Evolutionary conservation across 768 basidiomycete genomes (phyloP), one percentile per base, ranked within the genome.

Genomic region (Panellus pusillus): DNA sequence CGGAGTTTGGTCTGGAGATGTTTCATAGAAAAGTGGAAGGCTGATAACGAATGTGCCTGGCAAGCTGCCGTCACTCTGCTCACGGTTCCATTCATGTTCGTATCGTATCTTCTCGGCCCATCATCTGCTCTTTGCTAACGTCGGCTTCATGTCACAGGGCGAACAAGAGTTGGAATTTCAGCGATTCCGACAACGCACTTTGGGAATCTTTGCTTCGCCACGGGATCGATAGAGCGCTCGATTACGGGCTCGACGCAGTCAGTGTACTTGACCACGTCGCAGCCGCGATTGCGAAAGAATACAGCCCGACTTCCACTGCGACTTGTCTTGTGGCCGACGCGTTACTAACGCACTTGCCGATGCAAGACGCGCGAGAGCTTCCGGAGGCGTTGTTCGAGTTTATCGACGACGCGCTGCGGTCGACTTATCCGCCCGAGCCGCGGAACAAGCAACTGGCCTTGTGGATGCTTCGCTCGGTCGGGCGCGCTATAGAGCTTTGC

Each of bases 361-460:
- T 79, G 52, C 60, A 70, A 4, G 80, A 82, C 4, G 69, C 76
- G 35, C 75, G 78, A 20, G 76, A 80, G 17, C 65, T 86, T 1
- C 87, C 89, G 3, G 67, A 70, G 13, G 64, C 69, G 19, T 63
- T 90, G 14, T 66, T 89, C 27, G 79, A 82, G 41, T 79, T 89
- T 49, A 73, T 83, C 47, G 82, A 84, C 54, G 79, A 81, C 39
- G 81, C 81, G 0, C 72, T 91, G 52, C 68, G 72, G 18, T 74
- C 79, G 9, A 78, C 79, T 9, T 92, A 92, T 68, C 89, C 89
- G 0, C 86, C 88, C 0, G 77, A 78, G 17, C 74, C 79, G 4
- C 71, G 72, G 43, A 78, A 81, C 60, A 74, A 77, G 63, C 74
- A 79, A 47, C 74, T 76, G 35, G 78, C 79, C 32, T 71, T 81